Conservation (phyloP, 169 alveolate genomes). For the Eimeria praecox region DNA sequence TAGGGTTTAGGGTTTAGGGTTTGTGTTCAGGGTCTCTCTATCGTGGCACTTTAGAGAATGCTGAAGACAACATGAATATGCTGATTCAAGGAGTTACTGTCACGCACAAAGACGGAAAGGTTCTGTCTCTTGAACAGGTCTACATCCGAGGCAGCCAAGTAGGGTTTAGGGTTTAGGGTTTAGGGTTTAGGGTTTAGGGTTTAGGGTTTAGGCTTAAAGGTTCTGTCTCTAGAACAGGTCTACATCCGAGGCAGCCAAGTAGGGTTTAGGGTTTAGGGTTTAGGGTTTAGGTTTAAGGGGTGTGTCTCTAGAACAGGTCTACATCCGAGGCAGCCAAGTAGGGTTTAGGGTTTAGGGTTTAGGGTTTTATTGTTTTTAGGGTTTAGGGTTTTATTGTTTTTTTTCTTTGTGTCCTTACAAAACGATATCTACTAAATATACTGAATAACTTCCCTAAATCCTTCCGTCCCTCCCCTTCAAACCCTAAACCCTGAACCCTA, state of each 20-base stretch:
- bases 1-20: not conserved
- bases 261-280: too few species aligned
- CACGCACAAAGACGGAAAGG: conserved; percentile 98
- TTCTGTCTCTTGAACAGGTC: conserved; percentile 94
- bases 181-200: not conserved
- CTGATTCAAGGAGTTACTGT: conserved; percentile 98
- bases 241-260: too few species aligned
- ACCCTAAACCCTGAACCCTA: not conserved
- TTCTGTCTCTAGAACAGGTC: too few species aligned
- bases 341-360: too few species aligned
- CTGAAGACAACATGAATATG: conserved; percentile 99
- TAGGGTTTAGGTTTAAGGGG: too few species aligned
- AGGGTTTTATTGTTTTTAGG: not conserved
- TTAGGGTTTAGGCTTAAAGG: too few species aligned
- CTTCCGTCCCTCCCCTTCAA: too few species aligned
- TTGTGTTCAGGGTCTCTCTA: conserved; percentile 28
- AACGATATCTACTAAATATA: too few species aligned
- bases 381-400: not conserved
- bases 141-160: conserved; percentile 84
- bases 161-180: conserved; percentile 39
- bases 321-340: too few species aligned
- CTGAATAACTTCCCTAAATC: too few species aligned
- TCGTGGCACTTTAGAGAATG: conserved; percentile 86
- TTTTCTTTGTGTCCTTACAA: not conserved
- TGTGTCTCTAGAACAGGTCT: too few species aligned